These are phyloP conservation scores for Lithospermum erythrorhizon DNA, from an alignment of 257 asterid species.

Conservation along the genomic window DNA sequence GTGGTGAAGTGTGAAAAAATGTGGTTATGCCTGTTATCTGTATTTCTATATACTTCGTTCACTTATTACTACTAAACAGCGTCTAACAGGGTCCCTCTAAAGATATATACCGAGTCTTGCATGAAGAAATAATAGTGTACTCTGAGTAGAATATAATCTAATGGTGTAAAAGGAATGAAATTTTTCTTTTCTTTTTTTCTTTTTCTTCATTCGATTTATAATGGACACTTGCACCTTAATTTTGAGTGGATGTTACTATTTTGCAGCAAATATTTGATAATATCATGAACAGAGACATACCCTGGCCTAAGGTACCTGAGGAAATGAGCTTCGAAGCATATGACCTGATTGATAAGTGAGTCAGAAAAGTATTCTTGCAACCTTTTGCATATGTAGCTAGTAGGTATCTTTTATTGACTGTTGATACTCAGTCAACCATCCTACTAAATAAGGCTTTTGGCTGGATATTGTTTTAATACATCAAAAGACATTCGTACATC, in stretches of 20 bases:
- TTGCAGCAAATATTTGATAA: slow-evolving; percentile 87
- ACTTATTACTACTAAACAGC: too few relatives aligned
- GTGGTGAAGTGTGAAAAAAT: background rate
- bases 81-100: too few relatives aligned
- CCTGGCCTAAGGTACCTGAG: slow-evolving; percentile 91
- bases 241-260: background rate
- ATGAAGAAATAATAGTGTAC: background rate
- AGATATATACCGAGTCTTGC: background rate
- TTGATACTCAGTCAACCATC: background rate
- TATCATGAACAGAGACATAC: slow-evolving; percentile 80
- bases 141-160: background rate
- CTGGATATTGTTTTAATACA: background rate
- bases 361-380: slow-evolving; percentile 3
- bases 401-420: background rate
- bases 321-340: slow-evolving; percentile 79
- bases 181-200: too few relatives aligned
- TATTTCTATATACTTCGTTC: too few relatives aligned
- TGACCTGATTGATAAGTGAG: slow-evolving; percentile 85
- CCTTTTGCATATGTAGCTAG: background rate
- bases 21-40: too few relatives aligned
- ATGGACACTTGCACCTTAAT: too few relatives aligned
- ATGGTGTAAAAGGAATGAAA: background rate
- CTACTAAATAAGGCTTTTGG: background rate
- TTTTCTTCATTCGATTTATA: background rate
- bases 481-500: background rate